Conservation (phyloP, 768 basidiomycete species). For the Boletus rubescentipes region DNA sequence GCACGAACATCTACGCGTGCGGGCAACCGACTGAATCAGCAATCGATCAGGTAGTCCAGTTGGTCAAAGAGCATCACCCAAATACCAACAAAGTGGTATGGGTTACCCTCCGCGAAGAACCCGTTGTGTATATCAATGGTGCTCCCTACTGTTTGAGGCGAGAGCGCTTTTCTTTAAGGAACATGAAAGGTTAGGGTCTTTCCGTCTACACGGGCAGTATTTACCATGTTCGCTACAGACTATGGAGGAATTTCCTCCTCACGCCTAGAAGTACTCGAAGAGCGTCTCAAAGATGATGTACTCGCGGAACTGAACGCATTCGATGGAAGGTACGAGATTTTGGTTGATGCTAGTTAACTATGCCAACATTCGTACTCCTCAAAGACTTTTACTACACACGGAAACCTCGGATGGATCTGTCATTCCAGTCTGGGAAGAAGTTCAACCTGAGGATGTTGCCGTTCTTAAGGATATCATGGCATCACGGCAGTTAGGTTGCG, state of each 20-base stretch:
- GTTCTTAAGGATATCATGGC: constrained; percentile 90
- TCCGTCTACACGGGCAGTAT: not conserved
- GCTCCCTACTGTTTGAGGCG: constrained; percentile 86
- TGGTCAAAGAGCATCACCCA: constrained; percentile 62
- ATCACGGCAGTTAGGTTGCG: constrained; percentile 41
- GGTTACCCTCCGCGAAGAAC: constrained; percentile 93
- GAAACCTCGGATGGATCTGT: constrained; percentile 87
- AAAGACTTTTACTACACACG: constrained; percentile 82
- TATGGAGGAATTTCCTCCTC: constrained; percentile 94
- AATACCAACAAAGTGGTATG: constrained; percentile 68
- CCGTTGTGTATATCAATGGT: constrained; percentile 90
- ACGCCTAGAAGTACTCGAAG: constrained; percentile 87
- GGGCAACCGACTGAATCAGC: constrained; percentile 90
- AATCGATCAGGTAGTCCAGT: constrained; percentile 72
- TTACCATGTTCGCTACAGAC: constrained; percentile 45
- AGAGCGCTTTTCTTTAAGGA: constrained; percentile 83
- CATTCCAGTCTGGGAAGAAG: constrained; percentile 94
- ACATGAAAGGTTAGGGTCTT: constrained; percentile 75
- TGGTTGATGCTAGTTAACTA: not conserved
- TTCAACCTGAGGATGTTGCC: constrained; percentile 63
- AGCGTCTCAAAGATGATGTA: constrained; percentile 86
- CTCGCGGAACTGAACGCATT: constrained; percentile 78
- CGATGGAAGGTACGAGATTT: constrained; percentile 65
- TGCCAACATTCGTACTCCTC: constrained; percentile 1
- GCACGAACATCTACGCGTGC: constrained; percentile 83